These are phyloP conservation scores for Phytophthora kernoviae DNA, from an alignment of 352 stramenopile genomes.

Conservation along the genomic window DNA sequence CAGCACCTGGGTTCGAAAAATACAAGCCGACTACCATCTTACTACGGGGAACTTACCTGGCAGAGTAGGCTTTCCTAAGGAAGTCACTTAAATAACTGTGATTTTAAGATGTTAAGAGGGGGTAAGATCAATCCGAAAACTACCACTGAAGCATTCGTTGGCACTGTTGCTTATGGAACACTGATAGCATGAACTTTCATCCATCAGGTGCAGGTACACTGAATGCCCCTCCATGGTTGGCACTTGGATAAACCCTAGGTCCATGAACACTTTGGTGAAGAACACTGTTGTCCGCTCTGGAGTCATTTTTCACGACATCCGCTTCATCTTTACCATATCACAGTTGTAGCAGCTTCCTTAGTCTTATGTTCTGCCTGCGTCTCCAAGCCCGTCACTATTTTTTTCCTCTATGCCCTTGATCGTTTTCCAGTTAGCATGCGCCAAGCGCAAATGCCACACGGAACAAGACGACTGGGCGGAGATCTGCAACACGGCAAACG, in stretches of 20 bases:
- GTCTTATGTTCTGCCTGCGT: background rate
- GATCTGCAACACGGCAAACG: background rate
- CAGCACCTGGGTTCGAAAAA: no score
- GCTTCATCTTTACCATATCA: constrained; percentile 19
- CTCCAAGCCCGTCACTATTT: constrained; percentile 3
- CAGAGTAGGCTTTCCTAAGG: no score
- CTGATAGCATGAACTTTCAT: constrained; percentile 16
- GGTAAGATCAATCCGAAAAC: no score
- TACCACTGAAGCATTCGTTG: no score
- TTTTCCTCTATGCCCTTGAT: constrained; percentile 8
- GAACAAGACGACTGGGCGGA: background rate
- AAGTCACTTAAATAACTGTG: no score
- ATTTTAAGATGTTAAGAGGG: no score
- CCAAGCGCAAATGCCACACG: constrained; percentile 5
- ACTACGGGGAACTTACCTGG: no score
- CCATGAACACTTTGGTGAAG: constrained; percentile 12
- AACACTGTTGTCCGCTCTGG: background rate
- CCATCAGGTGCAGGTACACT: constrained; percentile 13
- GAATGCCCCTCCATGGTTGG: background rate
- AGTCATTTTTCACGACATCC: constrained; percentile 11
- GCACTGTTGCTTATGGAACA: constrained; percentile 11
- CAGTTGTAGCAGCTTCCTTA: constrained; percentile 10
- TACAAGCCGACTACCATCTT: no score
- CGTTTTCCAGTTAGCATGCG: constrained; percentile 9
- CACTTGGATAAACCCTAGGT: constrained; percentile 5